A percentile compares a stretch with the other conserved stretches of the same genome.
phyloP scores from a whole-genome alignment of 768 basidiomycete genomes.

The Chalciporus sphaerocephalus region DNA sequence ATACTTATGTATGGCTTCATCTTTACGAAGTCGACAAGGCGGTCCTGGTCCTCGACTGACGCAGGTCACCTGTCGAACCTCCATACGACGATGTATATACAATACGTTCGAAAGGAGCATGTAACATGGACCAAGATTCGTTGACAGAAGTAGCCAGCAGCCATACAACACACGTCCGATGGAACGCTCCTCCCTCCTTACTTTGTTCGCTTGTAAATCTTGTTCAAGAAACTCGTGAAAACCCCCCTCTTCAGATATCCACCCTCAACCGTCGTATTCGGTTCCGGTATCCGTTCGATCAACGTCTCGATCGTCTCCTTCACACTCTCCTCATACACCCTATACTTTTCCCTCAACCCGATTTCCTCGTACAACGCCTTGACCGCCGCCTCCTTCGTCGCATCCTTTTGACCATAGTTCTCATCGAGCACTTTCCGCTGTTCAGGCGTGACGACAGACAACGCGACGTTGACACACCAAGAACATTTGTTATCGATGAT shows the following conservation, averaged over 20 bases:
- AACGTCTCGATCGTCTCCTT: constrained; percentile 62
- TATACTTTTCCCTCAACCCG: constrained; percentile 62
- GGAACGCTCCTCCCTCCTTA: constrained; percentile 21
- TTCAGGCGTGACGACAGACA: constrained; percentile 50
- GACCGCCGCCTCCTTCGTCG: constrained; percentile 48
- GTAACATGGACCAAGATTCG: too few species aligned
- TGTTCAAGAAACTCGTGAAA: constrained; percentile 81
- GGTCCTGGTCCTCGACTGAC: too few species aligned
- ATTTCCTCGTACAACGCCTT: constrained; percentile 71
- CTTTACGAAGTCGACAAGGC: too few species aligned
- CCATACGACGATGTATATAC: too few species aligned
- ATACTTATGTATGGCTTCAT: too few species aligned
- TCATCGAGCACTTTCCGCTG: constrained; percentile 60
- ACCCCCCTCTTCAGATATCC: constrained; percentile 57
- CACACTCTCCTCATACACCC: constrained; percentile 70
- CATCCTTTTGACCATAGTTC: constrained; percentile 59
- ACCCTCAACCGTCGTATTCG: constrained; percentile 35
- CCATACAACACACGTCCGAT: too few species aligned
- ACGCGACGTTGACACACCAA: constrained; percentile 90
- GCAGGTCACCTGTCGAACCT: too few species aligned
- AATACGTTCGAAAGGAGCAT: too few species aligned
- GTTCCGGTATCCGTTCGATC: constrained; percentile 73
- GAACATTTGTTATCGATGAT: constrained; percentile 99
- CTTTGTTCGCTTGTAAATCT: constrained; percentile 71
- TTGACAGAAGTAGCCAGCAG: too few species aligned